A percentile compares a stretch with the other conserved stretches of the same genome.
These are phyloP conservation scores for Phycomyces blakesleeanus DNA, from an alignment of 192 early-diverging fungal genomes.

Conservation along the genomic window DNA sequence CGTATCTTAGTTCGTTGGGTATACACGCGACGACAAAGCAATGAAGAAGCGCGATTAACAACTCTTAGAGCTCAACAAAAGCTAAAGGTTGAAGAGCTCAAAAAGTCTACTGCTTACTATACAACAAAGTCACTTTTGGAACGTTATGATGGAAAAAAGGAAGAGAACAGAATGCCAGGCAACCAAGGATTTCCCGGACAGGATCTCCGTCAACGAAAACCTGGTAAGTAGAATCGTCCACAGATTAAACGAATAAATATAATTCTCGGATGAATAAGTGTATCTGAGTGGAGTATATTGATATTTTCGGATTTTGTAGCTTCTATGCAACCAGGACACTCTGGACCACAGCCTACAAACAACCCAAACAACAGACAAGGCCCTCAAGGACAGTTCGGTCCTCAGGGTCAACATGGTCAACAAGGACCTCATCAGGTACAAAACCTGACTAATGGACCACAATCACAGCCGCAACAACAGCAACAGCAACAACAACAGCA, in stretches of 20 bases:
- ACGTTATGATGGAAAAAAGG: conserved; percentile 63
- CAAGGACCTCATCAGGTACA: background rate
- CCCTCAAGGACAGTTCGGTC: conserved; percentile 5
- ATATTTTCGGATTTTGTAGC: too few relatives aligned
- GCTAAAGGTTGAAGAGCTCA: conserved; percentile 85
- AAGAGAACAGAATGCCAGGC: background rate
- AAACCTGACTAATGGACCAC: conserved; percentile 5
- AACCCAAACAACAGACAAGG: too few relatives aligned
- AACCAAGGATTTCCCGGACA: background rate
- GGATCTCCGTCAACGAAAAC: conserved; percentile 9
- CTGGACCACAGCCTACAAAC: background rate
- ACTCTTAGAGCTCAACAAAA: conserved; percentile 55
- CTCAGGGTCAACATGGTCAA: too few relatives aligned
- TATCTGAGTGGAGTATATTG: too few relatives aligned
- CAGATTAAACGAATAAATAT: too few relatives aligned
- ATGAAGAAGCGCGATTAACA: conserved; percentile 45
- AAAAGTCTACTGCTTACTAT: conserved; percentile 92
- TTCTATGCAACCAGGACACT: background rate
- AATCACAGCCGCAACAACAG: conserved; percentile 1
- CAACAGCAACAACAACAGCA: conserved; percentile 13
- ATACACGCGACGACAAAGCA: conserved; percentile 47
- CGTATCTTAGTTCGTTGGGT: conserved; percentile 42
- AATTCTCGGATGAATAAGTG: too few relatives aligned
- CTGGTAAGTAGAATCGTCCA: too few relatives aligned
- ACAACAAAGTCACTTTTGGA: conserved; percentile 86